Conservation (phyloP, 169 alveolate genomes). For the Besnoitia besnoiti region DNA sequence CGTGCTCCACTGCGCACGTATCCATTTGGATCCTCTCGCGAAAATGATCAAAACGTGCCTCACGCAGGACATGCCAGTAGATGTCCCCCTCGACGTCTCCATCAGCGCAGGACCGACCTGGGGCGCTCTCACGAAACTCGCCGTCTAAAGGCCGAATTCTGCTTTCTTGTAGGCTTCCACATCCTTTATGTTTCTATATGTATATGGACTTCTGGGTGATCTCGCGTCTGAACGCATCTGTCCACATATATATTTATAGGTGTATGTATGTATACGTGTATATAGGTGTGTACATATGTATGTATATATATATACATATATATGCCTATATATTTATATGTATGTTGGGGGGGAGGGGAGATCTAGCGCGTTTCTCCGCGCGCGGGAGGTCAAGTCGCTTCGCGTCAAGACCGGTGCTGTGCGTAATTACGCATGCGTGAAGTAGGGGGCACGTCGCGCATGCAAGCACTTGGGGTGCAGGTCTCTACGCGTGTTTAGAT, state of each 20-base stretch:
- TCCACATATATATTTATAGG: neutral
- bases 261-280: neutral
- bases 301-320: no score
- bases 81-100: constrained; percentile 47
- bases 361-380: no score
- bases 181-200: no score
- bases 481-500: no score
- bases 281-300: neutral
- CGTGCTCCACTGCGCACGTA: constrained; percentile 38
- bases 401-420: no score
- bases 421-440: no score
- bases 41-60: constrained; percentile 4
- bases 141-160: neutral
- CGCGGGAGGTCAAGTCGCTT: no score
- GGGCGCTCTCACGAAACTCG: constrained; percentile 35
- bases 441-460: no score
- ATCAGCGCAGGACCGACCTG: constrained; percentile 30
- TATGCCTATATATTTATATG: no score
- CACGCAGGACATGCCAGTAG: neutral
- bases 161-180: neutral
- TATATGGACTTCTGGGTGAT: neutral
- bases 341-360: no score
- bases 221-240: neutral
- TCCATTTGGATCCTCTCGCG: neutral
- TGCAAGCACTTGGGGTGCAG: neutral